phyloP scores from a whole-genome alignment of 371 early-diverging fungal genomes.

The Capillidium heterosporum region DNA sequence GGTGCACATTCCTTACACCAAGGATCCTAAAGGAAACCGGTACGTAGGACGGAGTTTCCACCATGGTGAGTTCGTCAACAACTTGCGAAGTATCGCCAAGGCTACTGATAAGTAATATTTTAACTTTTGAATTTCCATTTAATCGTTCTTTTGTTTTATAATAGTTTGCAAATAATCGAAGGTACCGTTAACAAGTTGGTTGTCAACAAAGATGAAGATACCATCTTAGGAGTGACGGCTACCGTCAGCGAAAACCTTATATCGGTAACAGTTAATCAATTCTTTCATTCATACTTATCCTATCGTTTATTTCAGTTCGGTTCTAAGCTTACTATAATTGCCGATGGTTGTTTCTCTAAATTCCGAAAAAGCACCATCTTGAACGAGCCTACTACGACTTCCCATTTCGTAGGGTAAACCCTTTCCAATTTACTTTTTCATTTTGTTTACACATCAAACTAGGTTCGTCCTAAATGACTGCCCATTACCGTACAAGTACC shows the following conservation, averaged over 20 bases:
- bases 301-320: conserved; percentile 9
- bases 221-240: conserved; percentile 29
- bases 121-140: no score
- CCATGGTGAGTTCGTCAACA: conserved; percentile 82
- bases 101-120: conserved; percentile 25
- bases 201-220: conserved; percentile 18
- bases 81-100: conserved; percentile 49
- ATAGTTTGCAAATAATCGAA: conserved; percentile 52
- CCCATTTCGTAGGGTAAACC: conserved; percentile 64
- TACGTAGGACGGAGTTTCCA: conserved; percentile 71
- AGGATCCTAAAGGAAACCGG: conserved; percentile 16
- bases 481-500: conserved; percentile 56
- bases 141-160: no score
- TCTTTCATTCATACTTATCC: background rate
- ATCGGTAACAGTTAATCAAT: background rate
- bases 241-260: background rate
- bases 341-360: conserved; percentile 87
- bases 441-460: background rate
- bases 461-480: conserved; percentile 44
- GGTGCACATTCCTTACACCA: conserved; percentile 37
- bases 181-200: conserved; percentile 43
- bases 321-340: conserved; percentile 64
- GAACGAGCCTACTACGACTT: conserved; percentile 29
- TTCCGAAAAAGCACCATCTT: conserved; percentile 60
- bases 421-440: background rate